phyloP scores from a whole-genome alignment of 2,329 filamentous ascomycete genomes.

The Nannizzia gypsea region DNA sequence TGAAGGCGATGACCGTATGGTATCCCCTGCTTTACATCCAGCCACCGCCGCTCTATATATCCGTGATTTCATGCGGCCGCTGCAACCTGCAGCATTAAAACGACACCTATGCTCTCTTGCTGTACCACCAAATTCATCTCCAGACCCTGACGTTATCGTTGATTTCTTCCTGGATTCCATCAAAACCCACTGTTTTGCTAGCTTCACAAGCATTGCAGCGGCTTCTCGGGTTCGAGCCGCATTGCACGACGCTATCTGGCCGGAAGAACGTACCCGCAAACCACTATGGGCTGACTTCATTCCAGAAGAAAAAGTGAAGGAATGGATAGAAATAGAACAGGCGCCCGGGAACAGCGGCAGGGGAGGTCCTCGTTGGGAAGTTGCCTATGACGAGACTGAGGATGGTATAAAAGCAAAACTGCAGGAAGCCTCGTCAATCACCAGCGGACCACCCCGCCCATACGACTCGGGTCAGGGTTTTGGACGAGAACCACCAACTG shows the following conservation, averaged over 20 bases:
- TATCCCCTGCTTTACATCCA: constrained; percentile 53
- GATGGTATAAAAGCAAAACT: constrained; percentile 48
- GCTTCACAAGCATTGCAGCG: constrained; percentile 55
- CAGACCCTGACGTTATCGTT: constrained; percentile 46
- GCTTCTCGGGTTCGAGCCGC: constrained; percentile 65
- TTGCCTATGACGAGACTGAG: constrained; percentile 52
- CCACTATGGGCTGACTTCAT: constrained; percentile 82
- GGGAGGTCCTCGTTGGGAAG: constrained; percentile 53
- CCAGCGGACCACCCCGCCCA: neutral
- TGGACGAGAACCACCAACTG: constrained; percentile 19
- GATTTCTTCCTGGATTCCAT: constrained; percentile 73
- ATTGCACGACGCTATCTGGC: constrained; percentile 73
- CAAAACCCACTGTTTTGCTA: constrained; percentile 74
- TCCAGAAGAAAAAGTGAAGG: constrained; percentile 57
- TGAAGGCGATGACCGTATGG: constrained; percentile 28
- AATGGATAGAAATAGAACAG: constrained; percentile 64
- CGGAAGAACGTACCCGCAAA: constrained; percentile 73
- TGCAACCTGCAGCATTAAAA: constrained; percentile 56
- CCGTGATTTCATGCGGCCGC: constrained; percentile 75
- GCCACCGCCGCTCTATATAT: constrained; percentile 76
- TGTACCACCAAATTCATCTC: constrained; percentile 41
- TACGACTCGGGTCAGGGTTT: constrained; percentile 14
- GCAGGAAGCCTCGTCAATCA: constrained; percentile 33
- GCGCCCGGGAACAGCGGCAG: constrained; percentile 33
- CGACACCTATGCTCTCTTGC: constrained; percentile 60